Evolutionary conservation across 2,329 filamentous ascomycete genomes (phyloP), one percentile per base, ranked within the genome.

Genomic region (Diaporthe ilicicola): DNA sequence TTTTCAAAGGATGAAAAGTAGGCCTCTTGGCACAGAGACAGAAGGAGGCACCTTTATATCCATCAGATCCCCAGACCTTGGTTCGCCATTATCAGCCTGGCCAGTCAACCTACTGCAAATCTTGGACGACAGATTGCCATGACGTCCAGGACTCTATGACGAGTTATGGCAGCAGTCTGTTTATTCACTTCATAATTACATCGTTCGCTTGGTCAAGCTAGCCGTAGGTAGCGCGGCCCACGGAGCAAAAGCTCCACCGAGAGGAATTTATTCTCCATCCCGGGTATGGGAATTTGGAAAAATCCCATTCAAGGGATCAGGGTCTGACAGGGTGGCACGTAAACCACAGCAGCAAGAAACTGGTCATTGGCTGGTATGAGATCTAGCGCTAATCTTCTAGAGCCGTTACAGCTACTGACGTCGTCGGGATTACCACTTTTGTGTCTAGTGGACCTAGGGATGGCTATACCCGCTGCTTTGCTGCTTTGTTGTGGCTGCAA

Each of bases 111-210:
- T 29, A 61, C 12, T 22, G 53, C 32, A 39, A 8, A 19, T 56
- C 3, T 24, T 9, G n/a, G 24, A 22, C 6, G 6, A 15, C 5
- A 50, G 27, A 17, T 10, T 32, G 48, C 34, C 64, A 70, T 70
- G 67, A 70, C 67, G 67, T 55, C 22, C 6, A 27, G 10, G 29
- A 64, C 24, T 70, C 67, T 65, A 70, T 70, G 67, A 70, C 56
- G 67, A 53, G 24, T 10, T 10, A 24, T 4, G 8, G n/a, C 22
- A 32, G 34, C 12, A 42, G 44, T n/a, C 17, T 24, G 44, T n/a
- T 22, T 24, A 10, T 29, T 46, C 29, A 48, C 19, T 48, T 24
- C 54, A 56, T n/a, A n/a, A 34, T 24, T 32, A 39, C n/a, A 24
- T 39, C 32, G 54, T 22, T 24, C 22, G 22, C n/a, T 56, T 22